Evolutionary conservation across 2,329 filamentous ascomycete genomes (phyloP), one percentile per base, ranked within the genome.

Genomic region (Penicillium decumbens): DNA sequence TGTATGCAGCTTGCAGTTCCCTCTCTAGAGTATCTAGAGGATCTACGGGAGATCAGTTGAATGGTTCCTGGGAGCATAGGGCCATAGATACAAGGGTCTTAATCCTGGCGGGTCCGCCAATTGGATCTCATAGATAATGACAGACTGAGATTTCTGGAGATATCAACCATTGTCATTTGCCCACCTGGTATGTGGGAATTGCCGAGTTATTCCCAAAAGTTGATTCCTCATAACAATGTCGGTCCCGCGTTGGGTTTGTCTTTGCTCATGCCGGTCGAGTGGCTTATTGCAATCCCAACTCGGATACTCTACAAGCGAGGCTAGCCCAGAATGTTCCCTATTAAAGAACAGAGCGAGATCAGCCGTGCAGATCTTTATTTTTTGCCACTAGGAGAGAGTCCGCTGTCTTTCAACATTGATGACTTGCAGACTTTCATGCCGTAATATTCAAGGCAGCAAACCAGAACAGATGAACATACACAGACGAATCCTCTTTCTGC

Each of bases 141-240:
- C 18, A 38, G 8, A 29, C 38, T 18, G 27, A 32, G n/a, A 20
- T 30, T 37, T 28, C 24, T 8, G 23, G 20, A 25, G 15, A 49
- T 33, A 4, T 1, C 15, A n/a, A 12, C 41, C 24, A 25, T 27
- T 45, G 10, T 23, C 32, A 52, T 46, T 49, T 49, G 42, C 43
- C 47, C 50, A 53, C 23, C 23, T 39, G 28, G 3, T 9, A 15
- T 9, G 40, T 6, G 28, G 5, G 24, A 18, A 28, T 27, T 15
- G 18, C 7, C 20, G 8, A 9, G 8, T 32, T 13, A 23, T 27
- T 27, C 28, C 7, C 20, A 9, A 9, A 2, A 25, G 28, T 49
- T 45, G 43, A 41, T 40, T 37, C 39, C 28, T 51, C 40, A 47
- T 51, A 47, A 44, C 43, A 45, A 46, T 33, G 13, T 18, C 18